phyloP scores from a whole-genome alignment of 2,329 filamentous ascomycete species.

The Talaromyces atroroseus region DNA sequence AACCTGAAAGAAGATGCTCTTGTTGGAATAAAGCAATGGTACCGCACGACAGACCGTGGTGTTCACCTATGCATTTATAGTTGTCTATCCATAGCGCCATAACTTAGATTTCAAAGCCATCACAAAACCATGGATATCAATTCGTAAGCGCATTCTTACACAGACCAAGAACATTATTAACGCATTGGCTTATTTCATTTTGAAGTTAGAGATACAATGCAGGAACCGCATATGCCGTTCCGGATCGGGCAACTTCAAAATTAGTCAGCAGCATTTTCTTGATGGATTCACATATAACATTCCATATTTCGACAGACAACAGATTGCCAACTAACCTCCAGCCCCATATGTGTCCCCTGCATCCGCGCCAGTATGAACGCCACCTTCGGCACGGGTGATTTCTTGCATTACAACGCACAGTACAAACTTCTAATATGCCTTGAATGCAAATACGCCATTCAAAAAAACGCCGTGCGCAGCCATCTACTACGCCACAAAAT shows the following conservation, averaged over 20 bases:
- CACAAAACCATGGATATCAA: too few species aligned
- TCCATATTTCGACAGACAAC: background rate
- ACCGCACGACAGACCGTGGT: too few species aligned
- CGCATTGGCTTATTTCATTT: too few species aligned
- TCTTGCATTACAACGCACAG: conserved; percentile 1
- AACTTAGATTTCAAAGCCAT: too few species aligned
- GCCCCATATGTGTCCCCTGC: background rate
- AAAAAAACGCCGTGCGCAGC: conserved; percentile 7
- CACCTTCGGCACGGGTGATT: background rate
- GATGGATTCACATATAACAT: conserved; percentile 4
- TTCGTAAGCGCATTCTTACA: too few species aligned
- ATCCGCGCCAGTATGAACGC: background rate
- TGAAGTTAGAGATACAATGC: too few species aligned
- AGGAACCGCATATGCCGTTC: conserved; percentile 10
- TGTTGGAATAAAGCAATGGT: too few species aligned
- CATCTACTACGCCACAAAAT: conserved; percentile 12
- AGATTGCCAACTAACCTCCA: background rate
- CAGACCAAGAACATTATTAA: too few species aligned
- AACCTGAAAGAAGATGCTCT: background rate
- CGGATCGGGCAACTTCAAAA: too few species aligned
- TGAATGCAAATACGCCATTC: conserved; percentile 12
- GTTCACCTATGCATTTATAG: too few species aligned
- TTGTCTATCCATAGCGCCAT: too few species aligned
- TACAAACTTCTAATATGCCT: conserved; percentile 9
- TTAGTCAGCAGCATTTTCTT: background rate